Evolutionary conservation across 148 eudicot species (phyloP).

Genomic region (Spergularia bocconei): DNA sequence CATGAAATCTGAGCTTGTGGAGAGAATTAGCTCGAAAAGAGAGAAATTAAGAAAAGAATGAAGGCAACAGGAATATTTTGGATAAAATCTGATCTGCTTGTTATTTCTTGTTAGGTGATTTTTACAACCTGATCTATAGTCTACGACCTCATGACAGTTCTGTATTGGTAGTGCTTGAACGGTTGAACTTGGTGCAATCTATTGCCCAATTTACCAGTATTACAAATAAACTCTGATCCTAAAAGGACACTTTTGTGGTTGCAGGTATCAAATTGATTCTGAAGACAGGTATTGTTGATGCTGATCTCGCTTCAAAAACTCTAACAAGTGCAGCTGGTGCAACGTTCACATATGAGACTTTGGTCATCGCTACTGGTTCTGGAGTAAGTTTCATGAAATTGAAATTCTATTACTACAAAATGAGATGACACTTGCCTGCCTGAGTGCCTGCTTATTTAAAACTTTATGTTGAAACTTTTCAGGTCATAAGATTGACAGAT

Average conservation of each 20-base stretch:
- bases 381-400: conserved; percentile 43
- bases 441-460: not conserved
- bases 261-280: conserved; percentile 83
- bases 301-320: conserved; percentile 79
- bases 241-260: conserved; percentile 8
- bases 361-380: conserved; percentile 94
- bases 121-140: not conserved
- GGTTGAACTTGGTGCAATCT: not conserved
- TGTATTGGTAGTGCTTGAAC: too few species aligned
- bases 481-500: conserved; percentile 85
- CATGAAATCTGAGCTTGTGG: too few species aligned
- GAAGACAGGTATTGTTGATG: conserved; percentile 77
- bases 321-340: conserved; percentile 81
- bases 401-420: not conserved
- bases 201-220: not conserved
- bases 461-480: conserved; percentile 19
- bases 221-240: not conserved
- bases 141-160: too few species aligned
- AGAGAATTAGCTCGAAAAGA: not conserved
- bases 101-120: not conserved
- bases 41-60: not conserved
- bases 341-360: conserved; percentile 51
- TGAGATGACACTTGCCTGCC: not conserved
- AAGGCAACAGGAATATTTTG: not conserved
- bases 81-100: not conserved